phyloP scores from a whole-genome alignment of 768 basidiomycete genomes.

The Amanita rimosa region DNA sequence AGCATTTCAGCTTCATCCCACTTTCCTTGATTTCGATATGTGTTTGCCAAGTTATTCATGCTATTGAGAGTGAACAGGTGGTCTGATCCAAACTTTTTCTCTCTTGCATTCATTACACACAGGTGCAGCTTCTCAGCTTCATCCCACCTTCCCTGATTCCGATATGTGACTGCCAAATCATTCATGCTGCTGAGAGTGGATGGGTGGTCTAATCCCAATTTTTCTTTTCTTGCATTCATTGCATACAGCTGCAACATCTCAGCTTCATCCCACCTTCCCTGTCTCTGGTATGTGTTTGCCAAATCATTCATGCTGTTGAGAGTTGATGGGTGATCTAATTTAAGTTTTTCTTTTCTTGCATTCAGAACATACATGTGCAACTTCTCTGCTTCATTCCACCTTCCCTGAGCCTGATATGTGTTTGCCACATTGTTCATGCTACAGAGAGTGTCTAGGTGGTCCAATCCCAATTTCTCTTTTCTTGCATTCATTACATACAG shows the following conservation, averaged over 20 bases:
- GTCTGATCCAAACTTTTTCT: too few relatives aligned
- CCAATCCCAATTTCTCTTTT: neutral
- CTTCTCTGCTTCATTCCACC: neutral
- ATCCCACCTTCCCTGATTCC: neutral
- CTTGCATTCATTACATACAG: neutral
- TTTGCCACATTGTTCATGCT: neutral
- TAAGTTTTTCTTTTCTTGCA: neutral
- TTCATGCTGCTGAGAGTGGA: neutral
- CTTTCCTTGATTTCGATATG: too few relatives aligned
- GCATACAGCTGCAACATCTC: neutral
- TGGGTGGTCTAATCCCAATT: neutral
- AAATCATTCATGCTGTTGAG: neutral
- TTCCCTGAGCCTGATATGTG: neutral
- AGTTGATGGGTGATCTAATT: neutral
- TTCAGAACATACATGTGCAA: neutral
- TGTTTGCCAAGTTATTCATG: too few relatives aligned
- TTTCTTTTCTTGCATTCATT: neutral
- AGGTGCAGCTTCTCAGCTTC: too few relatives aligned
- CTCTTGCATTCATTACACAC: too few relatives aligned
- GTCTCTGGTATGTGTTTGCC: neutral
- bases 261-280: neutral
- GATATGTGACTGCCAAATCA: neutral
- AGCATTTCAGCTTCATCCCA: too few relatives aligned
- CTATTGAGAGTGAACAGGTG: too few relatives aligned
- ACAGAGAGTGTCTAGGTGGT: neutral